These are phyloP conservation scores for Syzygium oleosum DNA, from an alignment of 345 rosid species.

Conservation along the genomic window DNA sequence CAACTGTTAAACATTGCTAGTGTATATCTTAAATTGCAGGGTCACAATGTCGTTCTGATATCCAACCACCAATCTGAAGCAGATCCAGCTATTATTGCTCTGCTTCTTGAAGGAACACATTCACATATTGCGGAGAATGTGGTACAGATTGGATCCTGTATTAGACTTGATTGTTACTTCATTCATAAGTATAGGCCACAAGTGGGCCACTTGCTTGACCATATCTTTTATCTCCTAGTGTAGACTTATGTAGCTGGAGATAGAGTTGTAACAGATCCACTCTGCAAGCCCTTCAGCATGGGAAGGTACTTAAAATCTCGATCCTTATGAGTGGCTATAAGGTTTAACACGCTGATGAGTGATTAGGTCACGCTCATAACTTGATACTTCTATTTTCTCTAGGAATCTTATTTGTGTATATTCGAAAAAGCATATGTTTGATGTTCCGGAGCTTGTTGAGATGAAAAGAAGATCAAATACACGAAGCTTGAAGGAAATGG, in stretches of 20 bases:
- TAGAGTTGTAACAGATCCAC: slow-evolving; percentile 93
- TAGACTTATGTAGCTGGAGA: slow-evolving; percentile 96
- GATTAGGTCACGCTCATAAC: slow-evolving; percentile 7
- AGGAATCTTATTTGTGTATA: slow-evolving; percentile 96
- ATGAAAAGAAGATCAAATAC: slow-evolving; percentile 88
- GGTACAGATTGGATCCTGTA: slow-evolving; percentile 27
- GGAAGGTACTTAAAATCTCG: slow-evolving; percentile 60
- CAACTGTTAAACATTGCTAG: background rate
- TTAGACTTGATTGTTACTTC: background rate
- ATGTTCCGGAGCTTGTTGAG: slow-evolving; percentile 83
- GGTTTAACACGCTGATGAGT: background rate
- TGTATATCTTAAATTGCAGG: slow-evolving; percentile 40
- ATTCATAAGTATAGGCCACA: background rate
- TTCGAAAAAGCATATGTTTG: slow-evolving; percentile 91
- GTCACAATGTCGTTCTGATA: slow-evolving; percentile 77
- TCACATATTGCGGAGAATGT: slow-evolving; percentile 58
- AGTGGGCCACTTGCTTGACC: slow-evolving; percentile 6
- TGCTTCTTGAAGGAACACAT: slow-evolving; percentile 72
- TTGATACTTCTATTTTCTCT: background rate
- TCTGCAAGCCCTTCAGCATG: slow-evolving; percentile 97
- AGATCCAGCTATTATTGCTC: slow-evolving; percentile 83
- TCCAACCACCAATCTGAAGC: slow-evolving; percentile 99
- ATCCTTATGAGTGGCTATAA: background rate
- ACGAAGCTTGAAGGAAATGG: slow-evolving; percentile 95
- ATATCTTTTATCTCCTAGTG: slow-evolving; percentile 8